A percentile compares a stretch with the other conserved stretches of the same genome.
These are phyloP conservation scores for Cladosporium colombiae DNA, from an alignment of 2,329 filamentous ascomycete genomes.

Conservation along the genomic window DNA sequence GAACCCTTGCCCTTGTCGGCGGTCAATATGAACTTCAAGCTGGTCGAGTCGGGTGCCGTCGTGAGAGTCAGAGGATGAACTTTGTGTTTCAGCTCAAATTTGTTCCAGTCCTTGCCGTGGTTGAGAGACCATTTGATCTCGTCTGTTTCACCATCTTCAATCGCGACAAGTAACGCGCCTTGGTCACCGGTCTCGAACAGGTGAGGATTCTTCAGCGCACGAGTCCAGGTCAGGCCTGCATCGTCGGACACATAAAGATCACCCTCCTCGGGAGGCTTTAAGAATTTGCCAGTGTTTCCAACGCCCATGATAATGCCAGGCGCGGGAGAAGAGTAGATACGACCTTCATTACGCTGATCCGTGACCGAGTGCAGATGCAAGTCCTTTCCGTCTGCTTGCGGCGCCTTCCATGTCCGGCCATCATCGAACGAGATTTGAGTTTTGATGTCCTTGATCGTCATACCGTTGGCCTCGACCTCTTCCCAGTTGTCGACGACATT, in stretches of 20 bases:
- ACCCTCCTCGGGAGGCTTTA: constrained; percentile 71
- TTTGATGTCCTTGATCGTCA: constrained; percentile 65
- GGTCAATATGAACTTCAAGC: constrained; percentile 82
- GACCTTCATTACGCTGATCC: constrained; percentile 75
- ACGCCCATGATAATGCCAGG: constrained; percentile 93
- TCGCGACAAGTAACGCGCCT: constrained; percentile 81
- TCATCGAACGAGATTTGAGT: constrained; percentile 94
- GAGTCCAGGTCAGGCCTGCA: constrained; percentile 81
- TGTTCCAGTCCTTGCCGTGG: constrained; percentile 82
- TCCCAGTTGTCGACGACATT: constrained; percentile 88
- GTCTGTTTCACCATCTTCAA: constrained; percentile 61
- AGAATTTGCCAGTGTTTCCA: constrained; percentile 78
- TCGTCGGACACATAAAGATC: constrained; percentile 88
- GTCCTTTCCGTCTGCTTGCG: constrained; percentile 67
- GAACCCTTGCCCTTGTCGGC: constrained; percentile 59
- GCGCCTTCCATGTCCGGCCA: constrained; percentile 75
- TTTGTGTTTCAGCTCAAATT: constrained; percentile 67
- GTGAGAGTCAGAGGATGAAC: constrained; percentile 74
- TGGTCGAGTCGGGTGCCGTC: constrained; percentile 89
- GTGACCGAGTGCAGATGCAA: constrained; percentile 94
- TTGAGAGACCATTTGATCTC: constrained; percentile 79
- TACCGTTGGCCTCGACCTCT: constrained; percentile 61
- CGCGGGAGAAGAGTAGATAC: constrained; percentile 89
- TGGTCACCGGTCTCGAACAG: constrained; percentile 97
- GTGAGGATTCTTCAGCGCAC: constrained; percentile 75